A percentile compares a stretch with the other conserved stretches of the same genome.
Evolutionary conservation across 1,284 basidiomycete species (phyloP).

Genomic region (Fomitopsis betulina): DNA sequence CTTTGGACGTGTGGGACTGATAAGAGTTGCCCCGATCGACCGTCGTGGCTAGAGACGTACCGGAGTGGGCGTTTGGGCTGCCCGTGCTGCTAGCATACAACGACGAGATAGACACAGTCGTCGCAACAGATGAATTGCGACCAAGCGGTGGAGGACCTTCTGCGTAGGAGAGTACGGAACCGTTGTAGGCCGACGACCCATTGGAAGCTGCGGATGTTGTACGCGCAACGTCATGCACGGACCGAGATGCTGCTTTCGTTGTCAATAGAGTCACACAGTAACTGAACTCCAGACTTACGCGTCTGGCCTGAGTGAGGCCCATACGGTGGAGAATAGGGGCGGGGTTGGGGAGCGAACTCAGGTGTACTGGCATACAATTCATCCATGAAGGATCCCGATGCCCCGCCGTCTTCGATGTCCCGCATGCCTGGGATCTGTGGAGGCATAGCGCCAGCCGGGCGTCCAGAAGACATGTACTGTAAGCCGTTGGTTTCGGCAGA

Average conservation of each 20-base stretch:
- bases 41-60: conserved; percentile 20
- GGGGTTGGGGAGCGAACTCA: not conserved
- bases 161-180: conserved; percentile 9
- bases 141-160: conserved; percentile 16
- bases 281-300: not conserved
- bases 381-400: not conserved
- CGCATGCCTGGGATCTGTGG: not conserved
- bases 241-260: conserved; percentile 9
- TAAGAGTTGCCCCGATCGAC: conserved; percentile 27
- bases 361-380: not conserved
- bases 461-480: not conserved
- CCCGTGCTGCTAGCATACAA: conserved; percentile 17
- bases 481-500: not conserved
- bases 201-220: conserved; percentile 16
- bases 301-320: not conserved
- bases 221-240: conserved; percentile 13
- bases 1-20: conserved; percentile 22
- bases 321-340: not conserved
- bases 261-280: not conserved
- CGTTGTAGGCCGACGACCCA: conserved; percentile 1
- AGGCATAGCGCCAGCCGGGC: not conserved
- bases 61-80: conserved; percentile 10
- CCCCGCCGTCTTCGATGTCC: not conserved
- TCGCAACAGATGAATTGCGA: conserved; percentile 19
- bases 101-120: conserved; percentile 17